Percentiles rank a stretch among this genome's conserved stretches.
These are phyloP conservation scores for Erysiphe pulchra DNA, from an alignment of 2,329 filamentous ascomycete species.

Conservation along the genomic window DNA sequence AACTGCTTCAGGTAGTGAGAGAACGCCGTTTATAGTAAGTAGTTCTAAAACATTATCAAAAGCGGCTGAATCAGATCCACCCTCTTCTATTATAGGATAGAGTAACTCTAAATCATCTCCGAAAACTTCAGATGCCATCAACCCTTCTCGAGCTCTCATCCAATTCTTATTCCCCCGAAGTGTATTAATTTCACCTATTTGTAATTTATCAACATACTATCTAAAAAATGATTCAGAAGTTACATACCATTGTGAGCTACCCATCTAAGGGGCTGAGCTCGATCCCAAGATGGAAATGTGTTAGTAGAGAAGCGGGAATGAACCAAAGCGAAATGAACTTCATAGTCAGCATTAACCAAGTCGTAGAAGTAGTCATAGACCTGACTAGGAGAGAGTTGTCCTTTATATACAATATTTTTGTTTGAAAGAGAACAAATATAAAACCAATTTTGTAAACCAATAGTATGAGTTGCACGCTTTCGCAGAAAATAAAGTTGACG, in stretches of 20 bases:
- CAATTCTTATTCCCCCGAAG: constrained; percentile 97
- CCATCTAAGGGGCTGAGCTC: constrained; percentile 87
- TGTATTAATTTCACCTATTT: constrained; percentile 67
- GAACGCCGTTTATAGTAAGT: constrained; percentile 80
- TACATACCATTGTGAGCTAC: constrained; percentile 70
- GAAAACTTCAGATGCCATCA: constrained; percentile 81
- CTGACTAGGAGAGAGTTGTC: constrained; percentile 77
- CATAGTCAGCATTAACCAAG: constrained; percentile 86
- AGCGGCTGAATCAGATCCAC: constrained; percentile 85
- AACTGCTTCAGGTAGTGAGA: constrained; percentile 83
- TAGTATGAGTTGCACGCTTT: constrained; percentile 84
- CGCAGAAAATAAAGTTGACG: constrained; percentile 80
- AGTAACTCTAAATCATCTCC: constrained; percentile 74
- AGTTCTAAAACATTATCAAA: constrained; percentile 94
- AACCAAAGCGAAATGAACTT: constrained; percentile 87
- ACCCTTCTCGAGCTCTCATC: constrained; percentile 92
- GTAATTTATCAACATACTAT: constrained; percentile 9
- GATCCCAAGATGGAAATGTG: constrained; percentile 95
- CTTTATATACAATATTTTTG: constrained; percentile 98
- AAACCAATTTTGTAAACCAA: constrained; percentile 95
- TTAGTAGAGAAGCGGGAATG: constrained; percentile 97
- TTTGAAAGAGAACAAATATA: constrained; percentile 87
- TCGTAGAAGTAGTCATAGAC: constrained; percentile 98
- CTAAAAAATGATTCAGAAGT: constrained; percentile 7
- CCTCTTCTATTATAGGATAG: constrained; percentile 89